phyloP scores from a whole-genome alignment of 129 eudicot genomes.

The Solidago caesia region DNA sequence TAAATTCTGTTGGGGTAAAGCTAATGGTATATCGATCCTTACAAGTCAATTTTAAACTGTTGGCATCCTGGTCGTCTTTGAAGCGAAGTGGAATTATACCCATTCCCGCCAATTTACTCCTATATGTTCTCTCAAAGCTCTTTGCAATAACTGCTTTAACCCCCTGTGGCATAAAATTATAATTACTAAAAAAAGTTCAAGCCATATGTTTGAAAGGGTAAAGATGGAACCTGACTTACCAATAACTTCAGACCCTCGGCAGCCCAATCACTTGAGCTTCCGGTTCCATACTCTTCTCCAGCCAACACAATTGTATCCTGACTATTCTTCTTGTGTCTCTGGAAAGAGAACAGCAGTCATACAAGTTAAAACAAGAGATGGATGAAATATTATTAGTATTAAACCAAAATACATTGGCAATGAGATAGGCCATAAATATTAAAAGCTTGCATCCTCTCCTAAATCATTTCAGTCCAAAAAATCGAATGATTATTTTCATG shows the following conservation, averaged over 20 bases:
- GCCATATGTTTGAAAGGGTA: background rate
- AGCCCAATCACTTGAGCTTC: constrained; percentile 96
- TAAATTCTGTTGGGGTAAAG: constrained; percentile 53
- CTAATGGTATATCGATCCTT: constrained; percentile 85
- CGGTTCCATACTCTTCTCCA: constrained; percentile 97
- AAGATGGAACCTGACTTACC: constrained; percentile 39
- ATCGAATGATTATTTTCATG: background rate
- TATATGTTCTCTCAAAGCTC: constrained; percentile 90
- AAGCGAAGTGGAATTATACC: constrained; percentile 92
- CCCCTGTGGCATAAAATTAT: constrained; percentile 46
- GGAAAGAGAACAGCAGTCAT: constrained; percentile 9
- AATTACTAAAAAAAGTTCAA: background rate
- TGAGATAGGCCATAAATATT: background rate
- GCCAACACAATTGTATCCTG: constrained; percentile 81
- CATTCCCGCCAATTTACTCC: constrained; percentile 98
- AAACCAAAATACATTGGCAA: background rate
- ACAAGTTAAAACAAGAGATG: background rate
- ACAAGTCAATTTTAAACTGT: constrained; percentile 73
- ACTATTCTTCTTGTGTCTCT: constrained; percentile 83
- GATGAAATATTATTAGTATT: too few relatives aligned
- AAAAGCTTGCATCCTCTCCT: background rate
- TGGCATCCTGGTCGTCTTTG: constrained; percentile 89
- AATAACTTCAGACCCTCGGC: constrained; percentile 92
- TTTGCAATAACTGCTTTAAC: constrained; percentile 95
- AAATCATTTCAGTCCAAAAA: background rate